Evolutionary conservation across 345 rosid species (phyloP).

Genomic region (Gossypium raimondii): DNA sequence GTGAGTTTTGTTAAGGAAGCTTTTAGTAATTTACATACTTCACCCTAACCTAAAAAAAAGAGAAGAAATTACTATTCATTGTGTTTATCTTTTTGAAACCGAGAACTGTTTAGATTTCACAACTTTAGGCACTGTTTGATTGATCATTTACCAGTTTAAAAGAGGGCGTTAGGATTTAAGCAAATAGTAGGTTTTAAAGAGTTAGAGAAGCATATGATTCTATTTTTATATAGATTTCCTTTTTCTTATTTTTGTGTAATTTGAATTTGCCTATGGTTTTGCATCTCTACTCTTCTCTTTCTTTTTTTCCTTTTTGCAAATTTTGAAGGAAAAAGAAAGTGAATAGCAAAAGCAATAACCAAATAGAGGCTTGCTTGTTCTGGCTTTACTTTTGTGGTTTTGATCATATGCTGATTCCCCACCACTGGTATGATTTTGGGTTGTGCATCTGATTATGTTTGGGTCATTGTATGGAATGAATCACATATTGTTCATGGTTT

Average conservation of each 20-base stretch:
- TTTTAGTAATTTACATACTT: background rate
- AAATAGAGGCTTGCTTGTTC: background rate
- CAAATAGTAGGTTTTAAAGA: background rate
- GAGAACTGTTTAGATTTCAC: background rate
- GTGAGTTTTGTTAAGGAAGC: background rate
- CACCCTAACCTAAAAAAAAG: background rate
- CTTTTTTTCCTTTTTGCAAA: no score
- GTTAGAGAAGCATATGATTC: background rate
- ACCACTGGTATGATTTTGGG: background rate
- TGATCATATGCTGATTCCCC: background rate
- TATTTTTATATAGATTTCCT: background rate
- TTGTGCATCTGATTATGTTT: background rate
- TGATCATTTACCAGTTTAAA: background rate
- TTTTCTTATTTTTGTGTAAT: background rate
- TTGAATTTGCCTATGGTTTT: background rate
- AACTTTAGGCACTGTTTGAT: background rate
- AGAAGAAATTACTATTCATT: background rate
- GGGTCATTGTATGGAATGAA: background rate
- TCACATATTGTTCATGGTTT: background rate
- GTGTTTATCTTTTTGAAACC: background rate
- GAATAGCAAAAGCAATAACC: background rate
- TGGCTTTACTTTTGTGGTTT: background rate
- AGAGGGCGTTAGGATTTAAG: background rate
- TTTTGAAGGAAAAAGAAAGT: background rate
- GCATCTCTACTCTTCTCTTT: background rate